Base-by-base conservation (phyloP, 306 rosid species). In the Styphnolobium japonicum region DNA sequence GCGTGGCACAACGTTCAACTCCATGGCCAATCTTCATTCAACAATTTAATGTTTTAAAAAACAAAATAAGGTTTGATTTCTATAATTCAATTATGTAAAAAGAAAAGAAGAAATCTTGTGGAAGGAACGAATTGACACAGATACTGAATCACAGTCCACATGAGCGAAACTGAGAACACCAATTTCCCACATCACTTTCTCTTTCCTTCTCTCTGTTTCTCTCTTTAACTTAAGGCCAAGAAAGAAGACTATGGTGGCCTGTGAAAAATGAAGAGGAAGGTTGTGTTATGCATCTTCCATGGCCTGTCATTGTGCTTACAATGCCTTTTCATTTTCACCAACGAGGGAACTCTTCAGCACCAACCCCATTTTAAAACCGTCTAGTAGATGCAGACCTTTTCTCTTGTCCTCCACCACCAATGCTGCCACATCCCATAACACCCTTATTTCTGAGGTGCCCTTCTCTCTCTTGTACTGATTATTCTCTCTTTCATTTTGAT, bases 391-490 rank as follows among this genome's bases (percentile, higher is more conserved):
- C 84, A 90, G 79, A 48, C 85, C 90, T 49, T 34, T 80, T 80
- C 60, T 86, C 71, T 77, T 86, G 25, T 88, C 91, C 73, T 83
- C 96, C 81, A 51, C 82, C 40, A 71, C 81, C 71, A 75, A 80
- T 72, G 81, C 89, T 27, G 48, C 83, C 27, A 87, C 87, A 23
- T 87, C 96, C 77, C 92, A 84, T 81, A 90, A 85, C 29, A 78
- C 91, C 65, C 81, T 94, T 62, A 94, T 94, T 85, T 92, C 88
- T 76, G 97, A 89, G 98, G 98, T 92, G 2, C 60, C 23, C 63
- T 43, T 57, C 40, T 53, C 34, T 56, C 10, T n/a, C n/a, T n/a
- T n/a, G n/a, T n/a, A n/a, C n/a, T n/a, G n/a, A n/a, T n/a, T n/a
- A n/a, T n/a, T n/a, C n/a, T n/a, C n/a, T 15, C 15, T 29, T 19